phyloP scores from a whole-genome alignment of 2,329 filamentous ascomycete genomes.

The Phialophora tarda region DNA sequence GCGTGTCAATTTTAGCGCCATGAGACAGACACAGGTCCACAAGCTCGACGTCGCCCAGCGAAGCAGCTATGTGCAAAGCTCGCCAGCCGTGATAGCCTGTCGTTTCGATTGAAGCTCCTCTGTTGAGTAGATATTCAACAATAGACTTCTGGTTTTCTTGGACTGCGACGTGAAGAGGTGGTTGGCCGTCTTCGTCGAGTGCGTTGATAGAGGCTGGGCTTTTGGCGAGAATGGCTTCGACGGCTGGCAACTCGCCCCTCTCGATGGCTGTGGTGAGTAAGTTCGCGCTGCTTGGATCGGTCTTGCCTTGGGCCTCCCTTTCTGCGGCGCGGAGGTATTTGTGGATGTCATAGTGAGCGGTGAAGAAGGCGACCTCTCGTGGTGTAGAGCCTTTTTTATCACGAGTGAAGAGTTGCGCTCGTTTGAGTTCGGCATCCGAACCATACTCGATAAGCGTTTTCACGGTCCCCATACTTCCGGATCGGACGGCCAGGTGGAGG shows the following conservation, averaged over 20 bases:
- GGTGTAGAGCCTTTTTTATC: slow-evolving; percentile 34
- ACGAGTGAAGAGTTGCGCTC: slow-evolving; percentile 26
- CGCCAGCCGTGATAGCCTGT: slow-evolving; percentile 37
- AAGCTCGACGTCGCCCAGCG: slow-evolving; percentile 34
- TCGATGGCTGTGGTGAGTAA: slow-evolving; percentile 34
- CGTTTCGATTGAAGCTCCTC: slow-evolving; percentile 34
- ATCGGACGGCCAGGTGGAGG: slow-evolving; percentile 36
- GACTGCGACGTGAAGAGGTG: slow-evolving; percentile 36
- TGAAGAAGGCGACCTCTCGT: slow-evolving; percentile 36
- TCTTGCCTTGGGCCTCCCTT: slow-evolving; percentile 25
- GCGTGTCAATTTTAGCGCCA: slow-evolving; percentile 27
- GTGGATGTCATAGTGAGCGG: slow-evolving; percentile 38
- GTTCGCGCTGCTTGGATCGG: slow-evolving; percentile 19
- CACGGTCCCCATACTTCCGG: slow-evolving; percentile 33
- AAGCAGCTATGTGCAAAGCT: slow-evolving; percentile 39
- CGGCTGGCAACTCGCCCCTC: slow-evolving; percentile 23
- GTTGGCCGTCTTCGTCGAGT: slow-evolving; percentile 34
- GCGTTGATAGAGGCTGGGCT: slow-evolving; percentile 23
- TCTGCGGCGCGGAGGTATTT: slow-evolving; percentile 36
- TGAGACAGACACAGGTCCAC: slow-evolving; percentile 33
- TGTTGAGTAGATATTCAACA: slow-evolving; percentile 34
- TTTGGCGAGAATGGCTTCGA: slow-evolving; percentile 22
- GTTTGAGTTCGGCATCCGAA: slow-evolving; percentile 22
- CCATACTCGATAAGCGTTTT: slow-evolving; percentile 32
- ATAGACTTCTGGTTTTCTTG: slow-evolving; percentile 29